Conservation (phyloP, 2,329 filamentous ascomycete species). For the Ophiognomonia clavigignenti-juglandacearum region DNA sequence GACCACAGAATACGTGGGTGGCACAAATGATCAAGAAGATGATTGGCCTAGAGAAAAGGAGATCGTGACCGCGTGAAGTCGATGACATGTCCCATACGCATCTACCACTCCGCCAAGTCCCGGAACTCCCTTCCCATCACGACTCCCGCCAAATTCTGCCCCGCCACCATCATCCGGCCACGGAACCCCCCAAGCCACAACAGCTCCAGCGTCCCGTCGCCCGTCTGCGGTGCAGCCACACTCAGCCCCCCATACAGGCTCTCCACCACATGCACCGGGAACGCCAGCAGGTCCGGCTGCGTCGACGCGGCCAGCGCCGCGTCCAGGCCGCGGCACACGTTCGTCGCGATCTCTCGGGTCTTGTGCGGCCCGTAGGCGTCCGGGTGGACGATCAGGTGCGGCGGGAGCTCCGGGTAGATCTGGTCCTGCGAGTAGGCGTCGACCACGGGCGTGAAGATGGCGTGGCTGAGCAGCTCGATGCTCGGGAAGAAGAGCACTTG, state of each 20-base stretch:
- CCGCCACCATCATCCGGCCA: constrained; percentile 32
- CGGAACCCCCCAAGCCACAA: constrained; percentile 44
- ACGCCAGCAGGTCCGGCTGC: constrained; percentile 42
- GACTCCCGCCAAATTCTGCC: constrained; percentile 34
- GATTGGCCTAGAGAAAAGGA: too few relatives aligned
- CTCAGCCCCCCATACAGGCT: constrained; percentile 33
- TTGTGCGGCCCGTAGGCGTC: constrained; percentile 41
- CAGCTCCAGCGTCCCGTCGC: constrained; percentile 39
- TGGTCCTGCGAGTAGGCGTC: constrained; percentile 30
- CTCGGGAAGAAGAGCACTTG: constrained; percentile 45
- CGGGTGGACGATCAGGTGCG: constrained; percentile 35
- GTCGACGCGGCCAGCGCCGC: constrained; percentile 36
- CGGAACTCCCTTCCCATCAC: constrained; percentile 35
- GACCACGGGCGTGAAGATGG: constrained; percentile 38
- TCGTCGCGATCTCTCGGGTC: constrained; percentile 41
- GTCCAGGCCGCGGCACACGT: constrained; percentile 48
- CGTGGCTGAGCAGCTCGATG: constrained; percentile 39
- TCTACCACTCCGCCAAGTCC: constrained; percentile 20
- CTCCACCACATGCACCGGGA: constrained; percentile 37
- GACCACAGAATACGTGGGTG: too few relatives aligned
- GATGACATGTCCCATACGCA: too few relatives aligned
- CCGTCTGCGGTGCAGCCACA: constrained; percentile 31
- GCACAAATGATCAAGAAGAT: too few relatives aligned
- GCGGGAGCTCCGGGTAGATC: constrained; percentile 34
- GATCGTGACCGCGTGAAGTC: too few relatives aligned